Conservation (phyloP, 305 asterid genomes). For the Solanum hybrid region DNA sequence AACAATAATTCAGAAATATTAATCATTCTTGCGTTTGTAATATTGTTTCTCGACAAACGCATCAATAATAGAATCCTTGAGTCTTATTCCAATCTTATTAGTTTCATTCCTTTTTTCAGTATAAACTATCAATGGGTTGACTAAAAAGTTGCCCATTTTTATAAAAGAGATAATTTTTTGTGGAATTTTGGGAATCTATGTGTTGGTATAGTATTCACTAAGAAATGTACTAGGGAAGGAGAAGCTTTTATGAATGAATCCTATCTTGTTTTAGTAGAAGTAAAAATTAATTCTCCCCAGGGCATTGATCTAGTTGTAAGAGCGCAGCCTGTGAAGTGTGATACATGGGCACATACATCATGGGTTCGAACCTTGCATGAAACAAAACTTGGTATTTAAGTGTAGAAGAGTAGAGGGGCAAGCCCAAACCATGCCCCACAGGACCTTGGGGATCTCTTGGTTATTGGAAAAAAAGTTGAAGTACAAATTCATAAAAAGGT, state of each 20-base stretch:
- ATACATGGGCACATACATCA: neutral
- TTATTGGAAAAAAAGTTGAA: neutral
- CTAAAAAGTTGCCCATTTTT: neutral
- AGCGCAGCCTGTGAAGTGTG: neutral
- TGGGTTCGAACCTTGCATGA: neutral
- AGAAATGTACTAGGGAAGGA: neutral
- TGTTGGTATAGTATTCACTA: neutral
- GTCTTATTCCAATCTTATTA: neutral
- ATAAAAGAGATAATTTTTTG: neutral
- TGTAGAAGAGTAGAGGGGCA: neutral
- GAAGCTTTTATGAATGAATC: neutral
- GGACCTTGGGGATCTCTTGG: neutral
- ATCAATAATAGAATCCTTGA: neutral
- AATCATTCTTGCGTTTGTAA: too few species aligned
- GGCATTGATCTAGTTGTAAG: neutral
- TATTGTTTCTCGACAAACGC: too few species aligned
- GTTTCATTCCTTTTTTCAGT: neutral
- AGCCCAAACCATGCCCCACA: neutral
- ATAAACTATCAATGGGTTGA: neutral
- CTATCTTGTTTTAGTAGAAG: neutral
- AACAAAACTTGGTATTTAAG: neutral
- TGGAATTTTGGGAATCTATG: neutral
- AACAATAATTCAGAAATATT: too few species aligned
- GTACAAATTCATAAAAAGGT: neutral
- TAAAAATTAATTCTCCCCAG: neutral